Evolutionary conservation across 331 rosid genomes (phyloP).

Genomic region (Prunus yedoensis): DNA sequence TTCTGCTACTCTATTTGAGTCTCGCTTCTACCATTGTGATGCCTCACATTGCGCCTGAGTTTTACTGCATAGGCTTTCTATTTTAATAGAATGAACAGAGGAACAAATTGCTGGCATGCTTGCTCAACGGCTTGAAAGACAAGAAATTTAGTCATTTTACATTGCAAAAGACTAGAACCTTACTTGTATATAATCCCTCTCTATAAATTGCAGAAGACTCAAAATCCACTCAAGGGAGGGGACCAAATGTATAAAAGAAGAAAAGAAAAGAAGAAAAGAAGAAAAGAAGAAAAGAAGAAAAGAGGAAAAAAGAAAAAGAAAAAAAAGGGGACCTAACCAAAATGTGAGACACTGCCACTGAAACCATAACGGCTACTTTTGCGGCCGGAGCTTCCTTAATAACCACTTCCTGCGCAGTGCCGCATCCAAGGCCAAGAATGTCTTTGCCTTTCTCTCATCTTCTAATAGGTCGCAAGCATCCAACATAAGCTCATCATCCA

Average conservation of each 20-base stretch:
- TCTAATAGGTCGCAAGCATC: conserved; percentile 78
- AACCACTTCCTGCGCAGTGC: conserved; percentile 71
- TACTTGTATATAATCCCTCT: too few species aligned
- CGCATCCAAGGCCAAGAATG: conserved; percentile 57
- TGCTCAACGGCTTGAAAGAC: not conserved
- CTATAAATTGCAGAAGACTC: not conserved
- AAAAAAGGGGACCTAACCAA: not conserved
- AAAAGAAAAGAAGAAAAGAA: not conserved
- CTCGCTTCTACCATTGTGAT: too few species aligned
- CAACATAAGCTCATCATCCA: conserved; percentile 67
- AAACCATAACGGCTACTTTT: not conserved
- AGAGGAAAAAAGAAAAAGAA: not conserved
- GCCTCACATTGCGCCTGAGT: too few species aligned
- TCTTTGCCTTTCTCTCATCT: conserved; percentile 65
- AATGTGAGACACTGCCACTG: not conserved
- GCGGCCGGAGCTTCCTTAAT: conserved; percentile 60
- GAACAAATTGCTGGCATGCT: not conserved
- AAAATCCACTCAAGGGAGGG: not conserved
- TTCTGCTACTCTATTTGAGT: not conserved
- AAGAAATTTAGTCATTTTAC: not conserved
- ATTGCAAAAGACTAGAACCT: not conserved
- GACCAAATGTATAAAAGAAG: not conserved
- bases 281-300: too few species aligned
- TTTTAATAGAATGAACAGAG: not conserved
- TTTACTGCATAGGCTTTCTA: not conserved